These are phyloP conservation scores for Corylus heterophylla DNA, from an alignment of 306 rosid species.

Conservation along the genomic window DNA sequence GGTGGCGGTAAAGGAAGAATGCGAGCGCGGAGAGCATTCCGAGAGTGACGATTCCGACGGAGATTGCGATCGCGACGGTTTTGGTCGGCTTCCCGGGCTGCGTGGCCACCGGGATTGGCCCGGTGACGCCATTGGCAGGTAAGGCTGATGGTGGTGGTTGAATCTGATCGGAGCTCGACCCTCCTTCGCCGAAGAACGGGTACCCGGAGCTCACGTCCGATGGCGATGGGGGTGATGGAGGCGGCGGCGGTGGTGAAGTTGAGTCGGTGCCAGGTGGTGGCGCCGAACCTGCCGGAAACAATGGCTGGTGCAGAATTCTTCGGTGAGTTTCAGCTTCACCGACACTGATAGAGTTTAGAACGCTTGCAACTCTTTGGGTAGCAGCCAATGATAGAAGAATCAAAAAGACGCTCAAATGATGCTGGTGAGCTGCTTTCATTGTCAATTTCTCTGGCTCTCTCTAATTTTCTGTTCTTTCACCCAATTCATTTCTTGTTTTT, in stretches of 20 bases:
- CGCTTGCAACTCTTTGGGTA: constrained; percentile 20
- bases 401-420: constrained; percentile 37
- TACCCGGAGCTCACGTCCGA: constrained; percentile 33
- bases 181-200: constrained; percentile 79
- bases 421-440: constrained; percentile 47
- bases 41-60: constrained; percentile 84
- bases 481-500: constrained; percentile 53
- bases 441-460: constrained; percentile 36
- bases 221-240: constrained; percentile 30
- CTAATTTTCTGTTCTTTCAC: constrained; percentile 31
- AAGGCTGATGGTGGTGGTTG: constrained; percentile 42
- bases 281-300: constrained; percentile 59
- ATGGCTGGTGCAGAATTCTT: constrained; percentile 82
- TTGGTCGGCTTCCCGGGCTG: constrained; percentile 73
- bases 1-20: constrained; percentile 77
- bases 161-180: constrained; percentile 52
- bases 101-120: constrained; percentile 65
- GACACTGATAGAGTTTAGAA: neutral
- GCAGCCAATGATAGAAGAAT: constrained; percentile 28
- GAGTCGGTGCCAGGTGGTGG: constrained; percentile 56
- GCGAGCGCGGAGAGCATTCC: constrained; percentile 96
- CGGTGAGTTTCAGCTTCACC: constrained; percentile 33
- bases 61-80: constrained; percentile 75
- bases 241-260: constrained; percentile 48
- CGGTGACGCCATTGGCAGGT: constrained; percentile 36